Evolutionary conservation across 805 yeast species (phyloP), one percentile per base, ranked within the genome.

Genomic region (Metschnikowia hibisci): DNA sequence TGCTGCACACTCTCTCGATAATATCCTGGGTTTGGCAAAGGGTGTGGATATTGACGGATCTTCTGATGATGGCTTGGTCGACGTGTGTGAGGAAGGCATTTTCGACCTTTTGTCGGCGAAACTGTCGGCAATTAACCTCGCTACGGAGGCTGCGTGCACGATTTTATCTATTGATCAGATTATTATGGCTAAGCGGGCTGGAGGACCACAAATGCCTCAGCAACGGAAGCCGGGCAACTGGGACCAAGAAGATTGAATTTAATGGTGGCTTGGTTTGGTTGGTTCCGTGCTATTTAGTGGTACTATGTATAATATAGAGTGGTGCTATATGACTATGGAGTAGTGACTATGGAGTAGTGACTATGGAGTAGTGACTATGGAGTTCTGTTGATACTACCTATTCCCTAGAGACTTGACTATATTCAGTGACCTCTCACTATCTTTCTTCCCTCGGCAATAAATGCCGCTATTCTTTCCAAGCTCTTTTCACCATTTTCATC

Each of bases 121-220:
- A 73, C 77, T 76, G 57, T 84, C 87, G 49, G 99, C 97, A 36
- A 84, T 93, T 53, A 80, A 82, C 55, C 83, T 93, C 50, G 98
- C 99, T 13, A 89, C 96, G 3, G 98, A 93, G 53, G 96, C 97
- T 38, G 95, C 96, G 11, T 79, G 77, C 50, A 93, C 98, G 4
- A 84, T 90, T 41, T 74, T 90, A 50, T 82, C 95, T 20, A 93
- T 93, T 39, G 98, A 93, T 64, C 98, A 91, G 75, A 91, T 91
- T 58, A 93, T 91, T 62, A 93, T 91, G 93, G 98, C 99, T 34
- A 91, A 91, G 78, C 81, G 96, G 63, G 97, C 98, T 2, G 99
- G 99, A 52, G 99, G 99, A 16, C 99, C 99, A 38, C 82, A 73
- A 26, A 82, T 89, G 77, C 96, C 96, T 27, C 62, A 68, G 56